A percentile compares a stretch with the other conserved stretches of the same genome.
Evolutionary conservation across 257 asterid genomes (phyloP).

Genomic region (Paulownia fortunei): DNA sequence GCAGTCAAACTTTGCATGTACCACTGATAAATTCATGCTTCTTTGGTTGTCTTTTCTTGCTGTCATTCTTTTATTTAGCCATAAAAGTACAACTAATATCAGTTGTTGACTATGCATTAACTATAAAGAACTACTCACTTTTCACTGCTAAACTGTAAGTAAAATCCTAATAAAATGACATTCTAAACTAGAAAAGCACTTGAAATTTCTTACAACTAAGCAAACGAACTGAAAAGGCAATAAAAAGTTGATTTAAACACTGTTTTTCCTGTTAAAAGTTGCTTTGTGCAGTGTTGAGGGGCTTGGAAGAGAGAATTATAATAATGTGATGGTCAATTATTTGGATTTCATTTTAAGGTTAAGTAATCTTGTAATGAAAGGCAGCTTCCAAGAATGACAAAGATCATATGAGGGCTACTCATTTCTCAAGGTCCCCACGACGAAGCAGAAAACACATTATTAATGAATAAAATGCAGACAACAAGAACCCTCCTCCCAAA

Average conservation of each 20-base stretch:
- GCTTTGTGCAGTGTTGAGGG: background rate
- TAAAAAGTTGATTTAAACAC: background rate
- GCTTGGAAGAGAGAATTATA: background rate
- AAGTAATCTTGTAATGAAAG: slow-evolving; percentile 17
- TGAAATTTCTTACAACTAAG: no score
- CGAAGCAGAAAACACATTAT: background rate
- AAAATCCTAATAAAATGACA: background rate
- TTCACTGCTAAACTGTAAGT: slow-evolving; percentile 7
- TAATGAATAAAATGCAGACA: slow-evolving; percentile 11
- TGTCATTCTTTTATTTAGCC: background rate
- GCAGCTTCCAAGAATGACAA: slow-evolving; percentile 57
- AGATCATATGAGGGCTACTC: slow-evolving; percentile 44
- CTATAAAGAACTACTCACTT: background rate
- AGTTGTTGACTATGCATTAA: background rate
- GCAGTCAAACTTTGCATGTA: slow-evolving; percentile 44
- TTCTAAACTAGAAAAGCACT: no score
- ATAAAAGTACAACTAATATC: background rate
- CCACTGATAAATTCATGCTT: slow-evolving; percentile 23
- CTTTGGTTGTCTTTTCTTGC: slow-evolving; percentile 5
- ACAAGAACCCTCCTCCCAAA: slow-evolving; percentile 3
- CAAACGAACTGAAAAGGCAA: background rate
- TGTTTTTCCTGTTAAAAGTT: background rate
- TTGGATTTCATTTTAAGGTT: slow-evolving; percentile 17
- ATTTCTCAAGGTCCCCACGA: background rate
- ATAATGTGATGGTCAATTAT: background rate